Evolutionary conservation across 2,329 filamentous ascomycete species (phyloP).

Genomic region (Diaporthe australafricana): DNA sequence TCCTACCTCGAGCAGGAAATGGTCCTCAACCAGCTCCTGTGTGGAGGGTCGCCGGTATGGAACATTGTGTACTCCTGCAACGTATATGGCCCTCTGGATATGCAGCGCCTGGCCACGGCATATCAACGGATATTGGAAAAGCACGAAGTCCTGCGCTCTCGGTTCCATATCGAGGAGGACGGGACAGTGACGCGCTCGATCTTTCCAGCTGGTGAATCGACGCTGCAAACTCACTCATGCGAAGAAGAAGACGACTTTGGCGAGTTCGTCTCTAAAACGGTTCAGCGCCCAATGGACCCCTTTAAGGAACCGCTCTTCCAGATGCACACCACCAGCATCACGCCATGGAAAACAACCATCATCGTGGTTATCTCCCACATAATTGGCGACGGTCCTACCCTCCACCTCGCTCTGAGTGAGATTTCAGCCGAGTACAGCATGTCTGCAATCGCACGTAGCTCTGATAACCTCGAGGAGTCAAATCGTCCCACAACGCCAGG

Average conservation of each 20-base stretch:
- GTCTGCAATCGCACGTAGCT: too few relatives aligned
- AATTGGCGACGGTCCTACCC: background rate
- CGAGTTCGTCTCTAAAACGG: background rate
- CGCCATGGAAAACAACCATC: background rate
- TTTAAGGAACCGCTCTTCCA: background rate
- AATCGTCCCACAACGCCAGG: background rate
- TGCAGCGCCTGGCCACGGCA: background rate
- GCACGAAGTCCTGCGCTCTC: background rate
- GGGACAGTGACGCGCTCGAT: background rate
- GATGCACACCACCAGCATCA: background rate
- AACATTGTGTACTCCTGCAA: conserved; percentile 5
- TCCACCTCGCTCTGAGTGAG: background rate
- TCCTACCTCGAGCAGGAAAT: conserved; percentile 15
- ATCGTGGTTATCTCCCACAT: background rate
- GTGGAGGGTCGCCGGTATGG: background rate
- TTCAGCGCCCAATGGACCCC: background rate
- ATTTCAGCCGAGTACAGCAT: background rate
- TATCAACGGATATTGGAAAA: background rate
- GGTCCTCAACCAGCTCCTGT: background rate
- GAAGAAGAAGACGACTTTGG: background rate
- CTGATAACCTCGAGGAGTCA: background rate
- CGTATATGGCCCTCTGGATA: background rate
- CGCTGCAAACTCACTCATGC: background rate
- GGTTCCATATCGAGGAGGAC: background rate
- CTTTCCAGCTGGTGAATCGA: background rate